Base-by-base conservation (phyloP, 306 rosid genomes). In the Cyclanthera cordifolia region DNA sequence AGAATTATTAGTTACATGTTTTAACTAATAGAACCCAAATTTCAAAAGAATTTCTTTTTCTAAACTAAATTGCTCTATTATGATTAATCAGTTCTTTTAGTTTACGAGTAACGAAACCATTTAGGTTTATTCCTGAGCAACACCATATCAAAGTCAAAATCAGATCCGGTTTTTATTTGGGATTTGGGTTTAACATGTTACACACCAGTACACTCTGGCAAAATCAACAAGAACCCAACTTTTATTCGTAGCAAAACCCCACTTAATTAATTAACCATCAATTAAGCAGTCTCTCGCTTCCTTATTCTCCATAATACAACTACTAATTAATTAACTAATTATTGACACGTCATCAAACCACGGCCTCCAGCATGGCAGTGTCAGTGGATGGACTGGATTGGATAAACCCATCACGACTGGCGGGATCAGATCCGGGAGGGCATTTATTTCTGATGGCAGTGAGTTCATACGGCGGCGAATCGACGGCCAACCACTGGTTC, bases 401-500 rank as follows among this genome's bases (percentile, higher is more conserved):
- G 28, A 65, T 6, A 2, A 65, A n/a, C n/a, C n/a, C n/a, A 65
- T 13, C 39, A 4, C 39, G 53, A 5, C 37, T 28, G 49, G 9
- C 4, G 49, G 9, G 4, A 4, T 1, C 48, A 17, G 14, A 15
- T 1, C 3, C 21, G 2, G 2, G 2, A 4, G 43, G 3, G 73
- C 96, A 91, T 67, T 71, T 14, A 70, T 83, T 73, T 75, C 82
- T 73, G 6, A 68, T 70, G 13, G 88, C 84, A 60, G 84, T 79
- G 8, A 91, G 85, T 74, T 80, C 71, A 19, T 86, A 83, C 5
- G 97, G 97, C 53, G 78, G 49, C 32, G 91, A 49, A 21, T 91
- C 96, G 7, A 15, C 58, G 8, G 96, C 90, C 2, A 91, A 83
- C 97, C 97, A 91, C 79, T 91, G 95, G 67, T 91, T 96, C 16